phyloP scores from a whole-genome alignment of 345 rosid species.

The Dipteronia dyeriana region DNA sequence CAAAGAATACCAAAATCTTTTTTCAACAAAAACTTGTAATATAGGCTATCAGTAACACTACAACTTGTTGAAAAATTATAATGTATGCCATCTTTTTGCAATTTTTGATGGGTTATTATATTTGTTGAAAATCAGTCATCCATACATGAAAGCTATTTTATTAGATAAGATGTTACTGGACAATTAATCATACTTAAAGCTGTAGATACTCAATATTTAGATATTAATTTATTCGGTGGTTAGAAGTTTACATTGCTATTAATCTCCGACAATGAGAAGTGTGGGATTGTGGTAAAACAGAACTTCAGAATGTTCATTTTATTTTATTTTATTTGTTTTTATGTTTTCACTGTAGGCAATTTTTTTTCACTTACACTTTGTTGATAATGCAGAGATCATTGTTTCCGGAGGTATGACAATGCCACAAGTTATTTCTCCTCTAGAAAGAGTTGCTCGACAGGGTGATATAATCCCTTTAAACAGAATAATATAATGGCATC shows the following conservation, averaged over 20 bases:
- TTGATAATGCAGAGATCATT: constrained; percentile 54
- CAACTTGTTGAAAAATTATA: neutral
- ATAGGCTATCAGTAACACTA: neutral
- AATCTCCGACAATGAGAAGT: neutral
- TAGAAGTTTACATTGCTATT: neutral
- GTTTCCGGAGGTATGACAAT: constrained; percentile 75
- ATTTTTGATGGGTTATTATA: neutral
- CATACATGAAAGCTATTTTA: neutral
- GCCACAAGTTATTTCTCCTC: constrained; percentile 63
- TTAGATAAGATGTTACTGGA: neutral
- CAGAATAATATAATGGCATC: constrained; percentile 37
- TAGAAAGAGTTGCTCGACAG: constrained; percentile 39
- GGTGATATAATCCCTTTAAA: constrained; percentile 48
- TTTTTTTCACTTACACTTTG: neutral
- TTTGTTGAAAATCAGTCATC: neutral
- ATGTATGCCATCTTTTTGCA: neutral
- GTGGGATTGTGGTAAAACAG: neutral
- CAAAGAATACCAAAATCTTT: neutral
- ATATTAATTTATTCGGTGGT: neutral
- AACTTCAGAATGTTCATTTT: neutral
- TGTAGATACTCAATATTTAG: neutral
- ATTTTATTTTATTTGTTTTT: neutral
- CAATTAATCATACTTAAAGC: neutral
- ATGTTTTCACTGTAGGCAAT: neutral
- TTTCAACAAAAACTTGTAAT: neutral